Base-by-base conservation (phyloP, 2,329 filamentous ascomycete genomes). In the Ophiostoma pallidulum region DNA sequence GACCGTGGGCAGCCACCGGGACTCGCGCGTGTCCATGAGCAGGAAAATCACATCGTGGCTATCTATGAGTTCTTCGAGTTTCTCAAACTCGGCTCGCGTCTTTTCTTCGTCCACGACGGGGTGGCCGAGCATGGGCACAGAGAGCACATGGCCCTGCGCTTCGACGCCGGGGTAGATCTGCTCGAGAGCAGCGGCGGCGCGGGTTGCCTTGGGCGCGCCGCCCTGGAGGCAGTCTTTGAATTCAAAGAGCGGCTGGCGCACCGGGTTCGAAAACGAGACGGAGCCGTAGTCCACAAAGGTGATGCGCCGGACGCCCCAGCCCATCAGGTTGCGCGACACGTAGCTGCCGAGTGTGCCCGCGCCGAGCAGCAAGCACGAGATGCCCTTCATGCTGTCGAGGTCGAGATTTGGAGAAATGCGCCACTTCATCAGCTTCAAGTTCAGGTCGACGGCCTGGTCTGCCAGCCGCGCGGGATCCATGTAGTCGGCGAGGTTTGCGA, bases 391-490 rank as follows among this genome's bases (percentile, higher is more conserved):
- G 26, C 78, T 77, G 26, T 96, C 89, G 9, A 98, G 77, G 61
- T 97, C 77, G 35, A 98, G 75, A 43, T 82, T 82, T 0, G 92
- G 92, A 8, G 89, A 87, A 58, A 98, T 88, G 33, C 92, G 82
- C 92, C 92, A 98, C 68, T 96, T 98, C 82, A 98, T 98, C 49
- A 98, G 75, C 66, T 97, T 97, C 51, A 97, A 73, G 60, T 98
- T 98, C 50, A 98, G 74, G 60, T 98, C 92, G 9, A 97, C 91
- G 1, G 90, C 89, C 62, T 94, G 89, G 61, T 97, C 90, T 19
- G 92, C 92, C 16, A 97, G 72, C 59, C 82, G 82, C 29, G 76
- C 72, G 7, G 92, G 91, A 60, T 98, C 90, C 84, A 98, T 91
- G 58, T 95, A 94, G 58, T 92, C 88, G 18, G 85, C 84, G 8